These are phyloP conservation scores for Neofusicoccum sp. DNA, from an alignment of 2,329 filamentous ascomycete species.

Conservation along the genomic window DNA sequence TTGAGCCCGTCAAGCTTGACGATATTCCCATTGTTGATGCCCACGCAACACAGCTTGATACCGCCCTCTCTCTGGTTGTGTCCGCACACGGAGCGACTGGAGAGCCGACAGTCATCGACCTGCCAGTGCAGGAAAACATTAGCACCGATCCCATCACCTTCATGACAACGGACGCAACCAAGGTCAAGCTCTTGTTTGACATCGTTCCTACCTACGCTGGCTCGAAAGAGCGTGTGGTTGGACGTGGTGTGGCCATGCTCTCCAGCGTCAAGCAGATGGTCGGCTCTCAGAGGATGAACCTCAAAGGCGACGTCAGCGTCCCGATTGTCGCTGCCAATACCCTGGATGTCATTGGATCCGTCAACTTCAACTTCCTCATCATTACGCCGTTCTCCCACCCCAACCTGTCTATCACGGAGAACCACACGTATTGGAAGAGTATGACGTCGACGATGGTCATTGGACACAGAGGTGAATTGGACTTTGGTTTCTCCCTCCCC, in stretches of 20 bases:
- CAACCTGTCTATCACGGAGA: conserved; percentile 87
- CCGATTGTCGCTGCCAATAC: conserved; percentile 82
- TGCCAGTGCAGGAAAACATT: conserved; percentile 92
- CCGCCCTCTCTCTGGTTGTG: conserved; percentile 87
- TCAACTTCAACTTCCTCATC: conserved; percentile 96
- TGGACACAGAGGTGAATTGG: conserved; percentile 58
- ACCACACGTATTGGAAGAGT: conserved; percentile 97
- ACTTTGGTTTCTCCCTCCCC: conserved; percentile 18
- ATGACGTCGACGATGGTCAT: conserved; percentile 84
- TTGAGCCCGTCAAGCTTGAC: conserved; percentile 82
- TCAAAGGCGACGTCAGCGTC: conserved; percentile 90
- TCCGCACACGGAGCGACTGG: conserved; percentile 83
- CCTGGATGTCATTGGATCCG: conserved; percentile 87
- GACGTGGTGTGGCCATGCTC: conserved; percentile 83
- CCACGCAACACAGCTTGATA: conserved; percentile 91
- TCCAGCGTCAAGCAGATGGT: conserved; percentile 82
- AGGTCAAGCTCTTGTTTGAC: conserved; percentile 90
- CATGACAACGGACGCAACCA: conserved; percentile 72
- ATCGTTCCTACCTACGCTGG: conserved; percentile 95
- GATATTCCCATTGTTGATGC: conserved; percentile 84
- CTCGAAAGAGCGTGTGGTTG: conserved; percentile 76
- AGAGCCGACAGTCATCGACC: conserved; percentile 85
- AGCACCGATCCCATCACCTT: conserved; percentile 93
- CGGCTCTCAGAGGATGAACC: conserved; percentile 82
- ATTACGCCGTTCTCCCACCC: conserved; percentile 94